phyloP scores from a whole-genome alignment of 257 asterid species.

The Jaltomata sinuosa region DNA sequence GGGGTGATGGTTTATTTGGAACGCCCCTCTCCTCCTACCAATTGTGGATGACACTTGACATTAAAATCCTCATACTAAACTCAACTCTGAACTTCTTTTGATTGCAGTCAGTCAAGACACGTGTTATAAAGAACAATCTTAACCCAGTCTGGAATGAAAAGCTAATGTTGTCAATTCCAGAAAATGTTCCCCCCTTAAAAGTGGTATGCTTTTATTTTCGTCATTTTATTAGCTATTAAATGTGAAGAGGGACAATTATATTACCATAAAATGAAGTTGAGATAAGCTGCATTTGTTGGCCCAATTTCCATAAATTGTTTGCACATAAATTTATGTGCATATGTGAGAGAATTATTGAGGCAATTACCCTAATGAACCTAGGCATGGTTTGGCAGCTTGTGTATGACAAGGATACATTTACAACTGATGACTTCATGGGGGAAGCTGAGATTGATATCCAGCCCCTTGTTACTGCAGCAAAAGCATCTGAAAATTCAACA shows the following conservation, averaged over 20 bases:
- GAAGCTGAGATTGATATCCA: slow-evolving; percentile 84
- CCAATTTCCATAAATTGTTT: neutral
- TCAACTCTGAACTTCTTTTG: neutral
- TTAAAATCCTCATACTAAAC: neutral
- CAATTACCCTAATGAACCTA: neutral
- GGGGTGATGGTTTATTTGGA: neutral
- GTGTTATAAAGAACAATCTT: slow-evolving; percentile 77
- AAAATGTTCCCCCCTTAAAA: slow-evolving; percentile 68
- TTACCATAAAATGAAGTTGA: neutral
- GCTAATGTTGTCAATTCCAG: slow-evolving; percentile 91
- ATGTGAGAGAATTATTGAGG: neutral
- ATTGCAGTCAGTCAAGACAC: slow-evolving; percentile 77
- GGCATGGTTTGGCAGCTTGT: slow-evolving; percentile 44
- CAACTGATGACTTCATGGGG: slow-evolving; percentile 92
- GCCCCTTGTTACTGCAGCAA: slow-evolving; percentile 72
- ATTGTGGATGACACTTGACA: neutral
- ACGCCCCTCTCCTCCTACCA: neutral
- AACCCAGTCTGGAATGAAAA: slow-evolving; percentile 94
- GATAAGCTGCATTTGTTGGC: neutral
- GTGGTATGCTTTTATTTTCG: slow-evolving; percentile 33
- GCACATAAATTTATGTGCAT: neutral
- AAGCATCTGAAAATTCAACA: slow-evolving; percentile 47
- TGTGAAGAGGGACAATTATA: neutral
- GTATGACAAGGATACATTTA: slow-evolving; percentile 83
- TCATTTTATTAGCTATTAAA: neutral